Percentiles rank a stretch among this genome's conserved stretches.
Evolutionary conservation across 371 early-diverging fungal species (phyloP).

Genomic region (Mucor velutinosus): DNA sequence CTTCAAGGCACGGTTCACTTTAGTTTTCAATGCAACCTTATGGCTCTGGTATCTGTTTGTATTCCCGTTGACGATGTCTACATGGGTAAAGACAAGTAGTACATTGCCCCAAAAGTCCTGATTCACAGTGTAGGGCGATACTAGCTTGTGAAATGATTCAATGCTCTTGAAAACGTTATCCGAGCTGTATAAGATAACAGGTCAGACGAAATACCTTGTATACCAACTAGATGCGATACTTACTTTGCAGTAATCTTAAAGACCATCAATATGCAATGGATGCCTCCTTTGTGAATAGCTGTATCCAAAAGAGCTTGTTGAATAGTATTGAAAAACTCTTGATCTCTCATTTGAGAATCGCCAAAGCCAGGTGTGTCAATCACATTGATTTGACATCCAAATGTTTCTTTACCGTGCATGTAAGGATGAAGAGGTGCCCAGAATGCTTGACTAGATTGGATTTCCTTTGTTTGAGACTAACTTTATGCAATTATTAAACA

Average conservation of each 20-base stretch:
- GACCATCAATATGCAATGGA: conserved; percentile 29
- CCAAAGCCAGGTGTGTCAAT: conserved; percentile 50
- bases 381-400: conserved; percentile 39
- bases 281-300: conserved; percentile 12
- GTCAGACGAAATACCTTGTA: background rate
- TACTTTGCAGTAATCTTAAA: conserved; percentile 40
- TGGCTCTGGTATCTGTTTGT: conserved; percentile 27
- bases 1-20: conserved; percentile 24
- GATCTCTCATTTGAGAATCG: conserved; percentile 40
- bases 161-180: conserved; percentile 38
- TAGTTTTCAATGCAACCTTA: conserved; percentile 35
- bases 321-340: conserved; percentile 30
- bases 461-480: conserved; percentile 45
- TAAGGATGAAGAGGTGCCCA: conserved; percentile 46
- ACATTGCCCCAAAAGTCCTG: conserved; percentile 39
- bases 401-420: conserved; percentile 27
- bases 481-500: background rate
- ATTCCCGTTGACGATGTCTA: conserved; percentile 26
- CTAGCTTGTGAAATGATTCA: conserved; percentile 18
- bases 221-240: background rate
- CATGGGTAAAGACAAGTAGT: conserved; percentile 47
- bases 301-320: conserved; percentile 26
- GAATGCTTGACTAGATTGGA: conserved; percentile 31
- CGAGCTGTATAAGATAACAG: conserved; percentile 9
- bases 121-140: conserved; percentile 10